Evolutionary conservation across 805 yeast genomes (phyloP).

Genomic region (Debaryomyces hansenii): DNA sequence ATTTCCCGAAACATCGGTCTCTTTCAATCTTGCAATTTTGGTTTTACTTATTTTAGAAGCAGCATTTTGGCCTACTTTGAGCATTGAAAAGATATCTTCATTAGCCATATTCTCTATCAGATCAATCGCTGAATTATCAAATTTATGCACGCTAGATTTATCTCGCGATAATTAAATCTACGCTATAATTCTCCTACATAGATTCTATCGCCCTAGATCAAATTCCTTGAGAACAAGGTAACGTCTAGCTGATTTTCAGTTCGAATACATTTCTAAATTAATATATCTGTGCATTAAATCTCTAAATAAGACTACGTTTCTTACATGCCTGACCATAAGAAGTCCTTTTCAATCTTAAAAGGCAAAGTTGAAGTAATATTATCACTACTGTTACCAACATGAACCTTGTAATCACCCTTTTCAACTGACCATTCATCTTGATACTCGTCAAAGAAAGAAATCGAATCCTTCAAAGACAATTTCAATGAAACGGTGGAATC

Average conservation of each 20-base stretch:
- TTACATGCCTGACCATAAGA: too few relatives aligned
- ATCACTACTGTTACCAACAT: conserved; percentile 23
- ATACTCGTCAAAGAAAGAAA: conserved; percentile 31
- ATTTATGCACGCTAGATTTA: too few relatives aligned
- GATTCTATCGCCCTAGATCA: too few relatives aligned
- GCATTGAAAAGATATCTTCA: conserved; percentile 12
- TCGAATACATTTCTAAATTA: too few relatives aligned
- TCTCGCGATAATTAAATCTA: too few relatives aligned
- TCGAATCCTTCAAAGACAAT: conserved; percentile 23
- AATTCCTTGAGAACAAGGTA: too few relatives aligned
- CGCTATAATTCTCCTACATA: too few relatives aligned
- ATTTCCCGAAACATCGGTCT: neutral
- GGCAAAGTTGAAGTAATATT: conserved; percentile 9
- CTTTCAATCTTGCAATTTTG: neutral
- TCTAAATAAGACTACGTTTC: too few relatives aligned
- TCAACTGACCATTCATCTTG: conserved; percentile 25
- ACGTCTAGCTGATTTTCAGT: too few relatives aligned
- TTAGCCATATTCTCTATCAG: neutral
- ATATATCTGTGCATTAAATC: too few relatives aligned
- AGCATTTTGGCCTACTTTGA: conserved; percentile 6
- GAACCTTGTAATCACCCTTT: conserved; percentile 23
- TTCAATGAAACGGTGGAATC: conserved; percentile 12
- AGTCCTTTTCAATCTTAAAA: conserved; percentile 5
- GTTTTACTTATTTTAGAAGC: conserved; percentile 3
- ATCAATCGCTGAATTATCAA: too few relatives aligned